Base-by-base conservation (phyloP, 192 early-diverging fungal species). In the Podila epigama region DNA sequence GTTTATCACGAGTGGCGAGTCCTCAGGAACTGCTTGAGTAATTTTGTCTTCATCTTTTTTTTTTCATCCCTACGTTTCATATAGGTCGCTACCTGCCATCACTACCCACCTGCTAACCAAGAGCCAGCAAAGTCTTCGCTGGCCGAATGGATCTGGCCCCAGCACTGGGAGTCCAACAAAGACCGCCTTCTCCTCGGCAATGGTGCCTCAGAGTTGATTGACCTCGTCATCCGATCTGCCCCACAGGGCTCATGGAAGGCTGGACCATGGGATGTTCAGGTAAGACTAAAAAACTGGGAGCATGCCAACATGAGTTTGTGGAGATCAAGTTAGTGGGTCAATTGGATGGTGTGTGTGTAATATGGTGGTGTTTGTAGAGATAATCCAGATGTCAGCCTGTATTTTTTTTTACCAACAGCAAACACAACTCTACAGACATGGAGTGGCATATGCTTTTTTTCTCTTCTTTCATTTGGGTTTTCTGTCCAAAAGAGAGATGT, bases 51-150 rank as follows among this genome's bases (percentile, higher is more conserved):
- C n/a, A n/a, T n/a, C n/a, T n/a, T n/a, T n/a, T n/a, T n/a, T n/a
- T n/a, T n/a, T n/a, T n/a, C n/a, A n/a, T n/a, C n/a, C n/a, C n/a
- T n/a, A n/a, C n/a, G 11, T 32, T 51, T 1, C 2, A 20, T 20
- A 37, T 68, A 89, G 63, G 64, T 91, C 31, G 83, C 84, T 36
- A 87, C 87, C 50, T 86, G 90, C 79, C 91, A 94, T 77, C 95
- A 96, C 82, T 96, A 96, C 73, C 95, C 95, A 20, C 92, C 95
- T 8, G 95, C 93, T 9, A 87, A 96, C 82, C 95, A 96, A 70
- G 95, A 96, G 80, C 95, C 95, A 32, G 93, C 94, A 28, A 94
- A 94, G 67, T 86, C 92, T 3, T 85, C 89, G 20, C 82, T 96
- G 29, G 92, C 94, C 20, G 77, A 85, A 51, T 96, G 94, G 75